A percentile compares a stretch with the other conserved stretches of the same genome.
Conservation (phyloP, 2,329 filamentous ascomycete species). For the Fusarium succisae region DNA sequence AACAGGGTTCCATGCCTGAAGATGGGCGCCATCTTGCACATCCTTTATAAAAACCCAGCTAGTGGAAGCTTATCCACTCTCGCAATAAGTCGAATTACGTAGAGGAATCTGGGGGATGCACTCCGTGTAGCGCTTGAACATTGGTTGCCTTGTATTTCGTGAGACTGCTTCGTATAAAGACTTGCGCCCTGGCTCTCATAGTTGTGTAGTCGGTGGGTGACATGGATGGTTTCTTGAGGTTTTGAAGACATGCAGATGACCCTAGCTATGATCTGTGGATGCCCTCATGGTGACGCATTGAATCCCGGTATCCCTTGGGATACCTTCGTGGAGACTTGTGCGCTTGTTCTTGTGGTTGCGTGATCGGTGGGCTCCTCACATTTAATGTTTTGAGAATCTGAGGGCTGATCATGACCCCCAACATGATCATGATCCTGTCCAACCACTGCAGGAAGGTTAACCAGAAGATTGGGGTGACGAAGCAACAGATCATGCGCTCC, state of each 20-base stretch:
- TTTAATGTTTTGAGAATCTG: slow-evolving; percentile 62
- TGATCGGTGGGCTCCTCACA: slow-evolving; percentile 56
- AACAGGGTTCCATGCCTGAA: neutral
- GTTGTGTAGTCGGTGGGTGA: too few relatives aligned
- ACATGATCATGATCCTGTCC: neutral
- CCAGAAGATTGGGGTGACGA: neutral
- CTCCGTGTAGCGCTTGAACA: slow-evolving; percentile 77
- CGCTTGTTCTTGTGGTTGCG: slow-evolving; percentile 72
- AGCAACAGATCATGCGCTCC: fast-evolving
- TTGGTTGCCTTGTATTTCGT: slow-evolving; percentile 72
- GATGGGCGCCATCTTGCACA: neutral
- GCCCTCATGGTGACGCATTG: too few relatives aligned
- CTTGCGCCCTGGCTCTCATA: neutral
- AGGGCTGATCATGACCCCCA: slow-evolving; percentile 44
- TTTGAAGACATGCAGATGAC: fast-evolving
- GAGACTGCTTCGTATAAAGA: slow-evolving; percentile 80
- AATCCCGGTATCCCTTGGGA: slow-evolving; percentile 56
- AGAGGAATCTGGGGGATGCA: slow-evolving; percentile 63
- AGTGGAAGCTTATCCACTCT: slow-evolving; percentile 59
- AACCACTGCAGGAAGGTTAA: neutral
- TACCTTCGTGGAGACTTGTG: slow-evolving; percentile 80
- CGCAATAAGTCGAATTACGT: slow-evolving; percentile 98
- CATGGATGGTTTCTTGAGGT: too few relatives aligned
- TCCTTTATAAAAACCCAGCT: neutral
- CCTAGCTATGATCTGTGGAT: too few relatives aligned